A percentile compares a stretch with the other conserved stretches of the same genome.
These are phyloP conservation scores for Dipteronia dyeriana DNA, from an alignment of 345 rosid genomes.

Conservation along the genomic window DNA sequence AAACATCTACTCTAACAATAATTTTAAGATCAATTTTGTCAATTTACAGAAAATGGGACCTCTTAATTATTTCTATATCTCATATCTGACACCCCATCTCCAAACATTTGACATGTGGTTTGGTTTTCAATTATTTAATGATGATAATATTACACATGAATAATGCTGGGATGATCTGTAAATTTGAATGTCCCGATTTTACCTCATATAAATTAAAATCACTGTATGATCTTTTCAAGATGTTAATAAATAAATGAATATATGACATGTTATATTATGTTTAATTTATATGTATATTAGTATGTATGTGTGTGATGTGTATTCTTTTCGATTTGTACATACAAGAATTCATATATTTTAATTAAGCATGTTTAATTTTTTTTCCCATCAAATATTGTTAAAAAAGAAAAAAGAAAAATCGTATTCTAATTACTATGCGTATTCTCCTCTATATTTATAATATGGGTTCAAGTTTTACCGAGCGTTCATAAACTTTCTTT, in stretches of 20 bases:
- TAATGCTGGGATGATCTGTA: not conserved
- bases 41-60: not conserved
- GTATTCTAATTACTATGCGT: no score
- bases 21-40: not conserved
- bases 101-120: conserved; percentile 14
- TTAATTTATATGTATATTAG: no score
- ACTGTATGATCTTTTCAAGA: not conserved
- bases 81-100: not conserved
- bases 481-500: no score
- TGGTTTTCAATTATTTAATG: not conserved
- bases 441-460: not conserved
- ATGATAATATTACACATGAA: no score
- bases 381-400: no score
- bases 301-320: not conserved
- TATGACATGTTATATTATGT: not conserved
- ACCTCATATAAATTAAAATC: not conserved
- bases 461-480: no score
- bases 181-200: not conserved
- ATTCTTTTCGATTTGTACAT: not conserved
- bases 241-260: not conserved
- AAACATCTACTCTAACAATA: no score
- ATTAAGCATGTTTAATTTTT: no score
- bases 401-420: no score
- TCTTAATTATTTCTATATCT: not conserved
- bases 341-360: no score